A percentile compares a stretch with the other conserved stretches of the same genome.
These are phyloP conservation scores for Xylariaceae sp. DNA, from an alignment of 2,329 filamentous ascomycete genomes.

Conservation along the genomic window DNA sequence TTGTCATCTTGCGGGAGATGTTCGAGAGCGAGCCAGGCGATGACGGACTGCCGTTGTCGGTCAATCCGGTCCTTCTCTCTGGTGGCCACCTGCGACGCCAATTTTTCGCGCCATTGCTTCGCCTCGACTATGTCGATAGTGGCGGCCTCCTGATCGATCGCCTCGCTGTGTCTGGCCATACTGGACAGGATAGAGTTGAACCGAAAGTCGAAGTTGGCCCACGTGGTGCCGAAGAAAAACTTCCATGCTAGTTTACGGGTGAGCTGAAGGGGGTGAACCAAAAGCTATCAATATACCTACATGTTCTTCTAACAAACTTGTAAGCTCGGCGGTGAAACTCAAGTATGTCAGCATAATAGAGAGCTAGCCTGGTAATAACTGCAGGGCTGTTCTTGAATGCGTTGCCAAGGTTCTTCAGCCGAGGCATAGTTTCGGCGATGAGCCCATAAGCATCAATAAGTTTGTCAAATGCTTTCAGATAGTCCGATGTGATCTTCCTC, in stretches of 20 bases:
- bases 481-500: slow-evolving; percentile 11
- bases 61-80: slow-evolving; percentile 5
- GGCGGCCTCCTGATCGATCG: slow-evolving; percentile 1
- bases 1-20: slow-evolving; percentile 1
- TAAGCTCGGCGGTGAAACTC: slow-evolving; percentile 12
- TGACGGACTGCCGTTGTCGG: background rate
- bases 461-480: slow-evolving; percentile 11
- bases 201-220: slow-evolving; percentile 4
- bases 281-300: background rate
- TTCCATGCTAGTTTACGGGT: slow-evolving; percentile 6
- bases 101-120: slow-evolving; percentile 8
- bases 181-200: slow-evolving; percentile 12
- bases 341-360: slow-evolving; percentile 11
- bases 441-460: slow-evolving; percentile 2
- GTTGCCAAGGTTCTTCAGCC: background rate
- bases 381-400: slow-evolving; percentile 2
- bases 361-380: slow-evolving; percentile 2
- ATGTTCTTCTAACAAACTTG: slow-evolving; percentile 7
- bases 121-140: slow-evolving; percentile 10
- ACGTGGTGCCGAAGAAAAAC: slow-evolving; percentile 9
- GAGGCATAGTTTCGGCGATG: slow-evolving; percentile 7
- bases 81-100: background rate
- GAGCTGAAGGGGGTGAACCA: background rate
- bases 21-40: slow-evolving; percentile 12
- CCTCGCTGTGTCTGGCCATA: slow-evolving; percentile 2